phyloP scores from a whole-genome alignment of 2,329 filamentous ascomycete species.

The Diaporthe vexans region DNA sequence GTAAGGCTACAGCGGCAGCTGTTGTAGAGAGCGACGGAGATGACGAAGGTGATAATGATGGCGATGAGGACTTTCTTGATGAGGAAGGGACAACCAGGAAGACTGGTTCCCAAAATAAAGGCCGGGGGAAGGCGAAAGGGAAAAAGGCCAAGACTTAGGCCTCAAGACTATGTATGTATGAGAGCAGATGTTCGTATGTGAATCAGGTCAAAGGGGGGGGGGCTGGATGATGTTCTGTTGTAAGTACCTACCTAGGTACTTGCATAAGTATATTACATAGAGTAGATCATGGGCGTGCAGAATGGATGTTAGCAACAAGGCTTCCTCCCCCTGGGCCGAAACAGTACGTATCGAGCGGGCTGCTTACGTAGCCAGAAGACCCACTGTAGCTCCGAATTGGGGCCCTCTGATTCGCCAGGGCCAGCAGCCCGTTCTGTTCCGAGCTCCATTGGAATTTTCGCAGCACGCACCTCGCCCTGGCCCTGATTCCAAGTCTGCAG shows the following conservation, averaged over 20 bases:
- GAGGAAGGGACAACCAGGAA: slow-evolving; percentile 33
- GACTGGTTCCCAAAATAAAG: slow-evolving; percentile 18
- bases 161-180: background rate
- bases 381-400: slow-evolving; percentile 39
- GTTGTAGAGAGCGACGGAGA: slow-evolving; percentile 44
- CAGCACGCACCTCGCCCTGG: slow-evolving; percentile 34
- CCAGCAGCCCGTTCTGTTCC: slow-evolving; percentile 39
- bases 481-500: slow-evolving; percentile 31
- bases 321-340: background rate
- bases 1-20: slow-evolving; percentile 44
- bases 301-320: no score
- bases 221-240: no score
- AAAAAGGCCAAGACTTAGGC: slow-evolving; percentile 33
- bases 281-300: no score
- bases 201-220: no score
- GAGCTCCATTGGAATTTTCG: slow-evolving; percentile 42
- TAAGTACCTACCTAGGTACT: no score
- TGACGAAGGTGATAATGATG: slow-evolving; percentile 39
- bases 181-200: no score
- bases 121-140: slow-evolving; percentile 33
- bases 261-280: no score
- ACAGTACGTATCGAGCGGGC: background rate
- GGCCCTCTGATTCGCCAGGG: slow-evolving; percentile 36
- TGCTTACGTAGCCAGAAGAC: slow-evolving; percentile 26
- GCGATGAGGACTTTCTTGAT: slow-evolving; percentile 36